Conservation (phyloP, 352 stramenopile genomes). For the Peronospora farinosa region DNA sequence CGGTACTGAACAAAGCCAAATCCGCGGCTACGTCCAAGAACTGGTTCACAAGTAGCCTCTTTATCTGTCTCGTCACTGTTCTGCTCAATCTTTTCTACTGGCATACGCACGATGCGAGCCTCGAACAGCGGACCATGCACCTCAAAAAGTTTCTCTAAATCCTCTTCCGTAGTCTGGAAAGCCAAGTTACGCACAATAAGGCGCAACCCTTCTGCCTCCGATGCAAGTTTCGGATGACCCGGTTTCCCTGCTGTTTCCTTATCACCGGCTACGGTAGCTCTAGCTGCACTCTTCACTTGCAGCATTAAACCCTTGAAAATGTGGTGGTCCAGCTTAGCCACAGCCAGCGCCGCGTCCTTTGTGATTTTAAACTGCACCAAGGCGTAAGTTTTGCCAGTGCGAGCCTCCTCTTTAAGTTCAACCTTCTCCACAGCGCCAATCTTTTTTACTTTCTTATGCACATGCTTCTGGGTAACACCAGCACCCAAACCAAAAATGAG, state of each 20-base stretch:
- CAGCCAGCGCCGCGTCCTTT: slow-evolving; percentile 41
- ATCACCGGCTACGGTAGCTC: slow-evolving; percentile 24
- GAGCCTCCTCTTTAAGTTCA: slow-evolving; percentile 52
- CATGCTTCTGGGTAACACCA: slow-evolving; percentile 69
- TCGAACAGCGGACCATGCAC: slow-evolving; percentile 61
- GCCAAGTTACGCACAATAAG: slow-evolving; percentile 82
- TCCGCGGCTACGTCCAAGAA: slow-evolving; percentile 59
- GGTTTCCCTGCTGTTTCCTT: slow-evolving; percentile 15
- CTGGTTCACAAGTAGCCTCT: slow-evolving; percentile 12
- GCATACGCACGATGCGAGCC: slow-evolving; percentile 64
- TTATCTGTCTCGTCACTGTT: slow-evolving; percentile 19
- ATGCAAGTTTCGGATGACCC: slow-evolving; percentile 27
- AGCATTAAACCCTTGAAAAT: slow-evolving; percentile 78
- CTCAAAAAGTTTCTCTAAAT: slow-evolving; percentile 70
- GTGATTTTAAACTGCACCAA: slow-evolving; percentile 58
- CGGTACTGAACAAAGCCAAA: slow-evolving; percentile 84
- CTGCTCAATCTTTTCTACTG: slow-evolving; percentile 43
- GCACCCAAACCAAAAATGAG: slow-evolving; percentile 63
- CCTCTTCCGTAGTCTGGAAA: slow-evolving; percentile 69
- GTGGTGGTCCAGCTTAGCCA: slow-evolving; percentile 76
- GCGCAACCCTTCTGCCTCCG: slow-evolving; percentile 49
- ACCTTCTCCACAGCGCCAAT: slow-evolving; percentile 47
- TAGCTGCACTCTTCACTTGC: slow-evolving; percentile 45
- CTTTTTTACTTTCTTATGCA: slow-evolving; percentile 80
- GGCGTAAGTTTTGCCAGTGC: slow-evolving; percentile 53